Evolutionary conservation across 805 yeast genomes (phyloP).

Genomic region (Metschnikowia santaceciliae): DNA sequence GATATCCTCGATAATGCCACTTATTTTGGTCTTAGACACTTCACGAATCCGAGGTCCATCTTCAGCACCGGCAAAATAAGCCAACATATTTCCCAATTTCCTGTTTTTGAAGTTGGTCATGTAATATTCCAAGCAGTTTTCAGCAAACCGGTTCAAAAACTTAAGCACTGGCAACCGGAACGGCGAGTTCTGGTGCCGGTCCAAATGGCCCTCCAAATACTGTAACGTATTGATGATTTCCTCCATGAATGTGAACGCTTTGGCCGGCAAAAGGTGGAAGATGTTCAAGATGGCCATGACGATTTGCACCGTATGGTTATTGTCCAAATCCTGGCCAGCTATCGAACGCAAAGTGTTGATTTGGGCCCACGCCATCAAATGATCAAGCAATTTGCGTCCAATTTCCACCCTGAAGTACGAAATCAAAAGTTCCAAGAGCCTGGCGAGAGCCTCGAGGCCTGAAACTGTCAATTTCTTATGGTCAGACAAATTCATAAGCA

Average conservation of each 20-base stretch:
- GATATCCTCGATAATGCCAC: constrained; percentile 44
- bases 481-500: constrained; percentile 91
- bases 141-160: constrained; percentile 78
- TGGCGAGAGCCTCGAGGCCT: constrained; percentile 87
- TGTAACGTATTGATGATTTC: constrained; percentile 75
- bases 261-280: constrained; percentile 86
- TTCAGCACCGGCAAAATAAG: constrained; percentile 56
- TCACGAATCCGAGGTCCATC: constrained; percentile 56
- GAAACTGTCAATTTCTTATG: constrained; percentile 85
- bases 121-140: constrained; percentile 69
- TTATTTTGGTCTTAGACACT: constrained; percentile 51
- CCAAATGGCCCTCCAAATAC: constrained; percentile 73
- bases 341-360: constrained; percentile 70
- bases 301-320: constrained; percentile 78
- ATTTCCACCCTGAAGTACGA: constrained; percentile 96
- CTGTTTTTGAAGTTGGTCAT: constrained; percentile 61
- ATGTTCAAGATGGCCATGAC: constrained; percentile 87
- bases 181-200: constrained; percentile 83
- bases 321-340: constrained; percentile 75
- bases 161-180: constrained; percentile 88
- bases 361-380: constrained; percentile 93
- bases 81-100: constrained; percentile 59
- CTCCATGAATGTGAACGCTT: constrained; percentile 88
- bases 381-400: constrained; percentile 89
- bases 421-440: constrained; percentile 78